Percentiles rank a stretch among this genome's conserved stretches.
Conservation (phyloP, 345 rosid species). For the Aquilaria yunnanensis region DNA sequence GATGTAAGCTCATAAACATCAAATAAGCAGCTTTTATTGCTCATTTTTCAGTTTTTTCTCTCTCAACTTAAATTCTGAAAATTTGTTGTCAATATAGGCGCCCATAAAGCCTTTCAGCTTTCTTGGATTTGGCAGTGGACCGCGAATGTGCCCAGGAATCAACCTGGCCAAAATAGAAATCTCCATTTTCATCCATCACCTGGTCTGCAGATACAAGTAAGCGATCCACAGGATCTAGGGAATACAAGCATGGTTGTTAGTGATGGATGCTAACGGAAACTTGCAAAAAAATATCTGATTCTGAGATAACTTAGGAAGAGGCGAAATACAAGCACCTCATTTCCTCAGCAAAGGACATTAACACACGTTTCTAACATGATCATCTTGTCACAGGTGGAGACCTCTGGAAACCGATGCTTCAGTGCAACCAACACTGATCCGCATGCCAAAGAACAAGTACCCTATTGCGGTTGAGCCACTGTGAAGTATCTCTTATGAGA, state of each 20-base stretch:
- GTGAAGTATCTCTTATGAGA: slow-evolving; percentile 4
- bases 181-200: slow-evolving; percentile 56
- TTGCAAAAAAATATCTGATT: not conserved
- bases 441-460: slow-evolving; percentile 53
- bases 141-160: slow-evolving; percentile 66
- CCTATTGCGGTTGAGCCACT: slow-evolving; percentile 37
- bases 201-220: slow-evolving; percentile 57
- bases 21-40: not conserved
- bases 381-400: slow-evolving; percentile 36
- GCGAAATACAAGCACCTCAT: too few relatives aligned
- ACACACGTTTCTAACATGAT: not conserved
- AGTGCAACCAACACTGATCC: slow-evolving; percentile 55
- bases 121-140: slow-evolving; percentile 69
- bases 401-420: slow-evolving; percentile 44
- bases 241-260: not conserved
- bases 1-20: slow-evolving; percentile 26
- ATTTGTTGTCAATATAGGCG: slow-evolving; percentile 23
- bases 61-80: not conserved
- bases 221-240: slow-evolving; percentile 2
- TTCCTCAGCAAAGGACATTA: not conserved
- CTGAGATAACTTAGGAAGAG: not conserved
- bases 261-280: not conserved
- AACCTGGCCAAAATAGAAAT: slow-evolving; percentile 66
- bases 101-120: slow-evolving; percentile 41
- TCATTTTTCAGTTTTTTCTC: not conserved